phyloP scores from a whole-genome alignment of 2,329 filamentous ascomycete species.

The Trichoderma semiorbis region DNA sequence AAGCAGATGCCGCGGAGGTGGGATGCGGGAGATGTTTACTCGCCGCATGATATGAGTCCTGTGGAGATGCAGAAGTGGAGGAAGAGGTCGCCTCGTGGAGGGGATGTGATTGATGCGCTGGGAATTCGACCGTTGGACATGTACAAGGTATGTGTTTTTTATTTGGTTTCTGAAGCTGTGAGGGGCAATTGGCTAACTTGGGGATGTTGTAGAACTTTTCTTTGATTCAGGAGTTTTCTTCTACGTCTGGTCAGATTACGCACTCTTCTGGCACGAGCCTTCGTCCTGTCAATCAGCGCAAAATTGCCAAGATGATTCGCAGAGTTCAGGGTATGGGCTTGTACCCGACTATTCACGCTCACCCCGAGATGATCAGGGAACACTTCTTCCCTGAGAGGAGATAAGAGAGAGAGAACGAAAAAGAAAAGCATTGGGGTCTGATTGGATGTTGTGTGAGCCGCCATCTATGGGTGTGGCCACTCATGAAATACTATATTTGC shows the following conservation, averaged over 20 bases:
- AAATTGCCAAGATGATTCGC: slow-evolving; percentile 87
- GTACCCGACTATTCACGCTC: slow-evolving; percentile 85
- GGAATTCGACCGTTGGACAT: slow-evolving; percentile 76
- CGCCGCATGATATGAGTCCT: slow-evolving; percentile 79
- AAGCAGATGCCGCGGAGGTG: slow-evolving; percentile 68
- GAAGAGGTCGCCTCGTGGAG: slow-evolving; percentile 51
- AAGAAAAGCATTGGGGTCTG: background rate
- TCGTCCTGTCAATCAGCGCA: slow-evolving; percentile 84
- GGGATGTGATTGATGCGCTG: slow-evolving; percentile 75
- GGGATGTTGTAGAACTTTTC: slow-evolving; percentile 70
- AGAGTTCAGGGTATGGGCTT: slow-evolving; percentile 85
- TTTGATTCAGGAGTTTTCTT: slow-evolving; percentile 85
- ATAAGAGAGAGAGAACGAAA: background rate
- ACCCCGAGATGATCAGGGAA: slow-evolving; percentile 72
- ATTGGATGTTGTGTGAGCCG: background rate
- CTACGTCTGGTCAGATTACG: slow-evolving; percentile 79
- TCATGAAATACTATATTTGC: background rate
- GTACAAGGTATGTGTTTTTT: slow-evolving; percentile 67
- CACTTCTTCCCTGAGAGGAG: slow-evolving; percentile 31
- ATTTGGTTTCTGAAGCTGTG: background rate
- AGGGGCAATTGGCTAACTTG: background rate
- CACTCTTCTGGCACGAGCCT: slow-evolving; percentile 73
- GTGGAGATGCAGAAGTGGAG: slow-evolving; percentile 81
- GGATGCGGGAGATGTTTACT: slow-evolving; percentile 78
- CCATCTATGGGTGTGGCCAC: background rate